phyloP scores from a whole-genome alignment of 768 basidiomycete species.

The Tylopilus subfusipes region DNA sequence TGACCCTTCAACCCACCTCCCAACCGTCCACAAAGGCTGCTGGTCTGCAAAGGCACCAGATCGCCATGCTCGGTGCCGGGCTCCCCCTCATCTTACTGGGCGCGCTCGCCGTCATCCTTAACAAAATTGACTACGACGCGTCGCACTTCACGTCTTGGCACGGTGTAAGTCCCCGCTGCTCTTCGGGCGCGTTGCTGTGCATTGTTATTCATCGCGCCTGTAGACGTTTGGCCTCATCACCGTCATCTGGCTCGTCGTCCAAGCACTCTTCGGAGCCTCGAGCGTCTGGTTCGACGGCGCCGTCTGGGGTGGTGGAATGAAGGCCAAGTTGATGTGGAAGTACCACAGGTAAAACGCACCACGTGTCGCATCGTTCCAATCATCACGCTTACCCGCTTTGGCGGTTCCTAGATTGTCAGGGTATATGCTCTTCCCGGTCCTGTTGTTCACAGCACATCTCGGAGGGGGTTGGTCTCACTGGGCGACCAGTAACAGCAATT shows the following conservation, averaged over 20 bases:
- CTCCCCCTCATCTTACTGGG: conserved; percentile 59
- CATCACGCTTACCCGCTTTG: not conserved
- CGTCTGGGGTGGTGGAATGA: conserved; percentile 65
- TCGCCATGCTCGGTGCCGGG: conserved; percentile 52
- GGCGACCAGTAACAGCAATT: conserved; percentile 39
- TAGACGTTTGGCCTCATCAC: conserved; percentile 64
- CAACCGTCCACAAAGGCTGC: conserved; percentile 61
- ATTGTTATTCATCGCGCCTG: not conserved
- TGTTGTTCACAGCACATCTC: conserved; percentile 62
- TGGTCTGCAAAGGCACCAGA: conserved; percentile 68
- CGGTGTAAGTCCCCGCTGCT: conserved; percentile 43
- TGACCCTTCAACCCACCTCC: conserved; percentile 66
- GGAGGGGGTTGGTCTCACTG: conserved; percentile 71
- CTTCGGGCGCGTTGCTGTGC: not conserved
- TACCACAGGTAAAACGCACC: conserved; percentile 59
- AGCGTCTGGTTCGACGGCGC: conserved; percentile 75
- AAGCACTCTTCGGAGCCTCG: conserved; percentile 62
- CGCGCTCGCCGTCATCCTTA: conserved; percentile 55
- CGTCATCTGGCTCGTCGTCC: conserved; percentile 59
- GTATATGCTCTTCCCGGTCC: conserved; percentile 59
- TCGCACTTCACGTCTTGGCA: conserved; percentile 75
- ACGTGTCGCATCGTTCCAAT: not conserved
- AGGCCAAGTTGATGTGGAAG: conserved; percentile 77
- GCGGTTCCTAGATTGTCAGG: conserved; percentile 57
- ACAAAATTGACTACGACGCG: conserved; percentile 50